Evolutionary conservation across 176 grass and related monocot species (phyloP), one percentile per base, ranked within the genome.

Genomic region (Juncus inflexus): DNA sequence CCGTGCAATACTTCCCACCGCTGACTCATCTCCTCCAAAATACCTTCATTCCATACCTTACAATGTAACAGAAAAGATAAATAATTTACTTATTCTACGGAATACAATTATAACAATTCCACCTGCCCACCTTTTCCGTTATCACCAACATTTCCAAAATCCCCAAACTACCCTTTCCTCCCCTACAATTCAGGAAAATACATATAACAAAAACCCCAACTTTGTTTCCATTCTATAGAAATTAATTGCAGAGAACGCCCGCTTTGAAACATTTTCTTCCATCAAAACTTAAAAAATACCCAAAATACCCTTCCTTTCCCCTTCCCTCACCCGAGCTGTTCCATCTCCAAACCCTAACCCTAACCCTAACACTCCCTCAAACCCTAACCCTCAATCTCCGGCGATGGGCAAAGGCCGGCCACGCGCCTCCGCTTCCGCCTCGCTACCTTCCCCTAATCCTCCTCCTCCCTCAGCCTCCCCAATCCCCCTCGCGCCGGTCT

Each of bases 401-500:
- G 19, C 19, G 67, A 70, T 70, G 67, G 67, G 67, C 37, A 70
- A 70, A 70, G 67, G 67, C 41, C 67, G 67, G 19, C 53, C 67
- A 37, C 51, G 67, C 67, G 0, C 50, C 56, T 15, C 67, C 54
- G 67, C 54, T 15, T 6, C 42, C n/a, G 19, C 56, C 51, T 57
- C 67, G 40, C 10, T 40, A 35, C 52, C 53, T 40, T 15, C 13
- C 51, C 52, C 52, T 57, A 2, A 13, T 53, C 67, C 3, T 43
- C 9, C 51, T 50, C 3, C 40, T 38, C 2, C n/a, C 6, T 40
- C 35, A 28, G 40, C 45, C 16, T 0, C 60, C 6, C 16, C 69
- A 69, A 76, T 83, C 36, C 75, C 68, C 52, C 62, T 78, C 62
- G 91, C 91, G 0, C 87, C 87, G 13, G 87, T 96, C 3, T 96